Base-by-base conservation (phyloP, 176 grass and related monocot species). In the Carex parvula region DNA sequence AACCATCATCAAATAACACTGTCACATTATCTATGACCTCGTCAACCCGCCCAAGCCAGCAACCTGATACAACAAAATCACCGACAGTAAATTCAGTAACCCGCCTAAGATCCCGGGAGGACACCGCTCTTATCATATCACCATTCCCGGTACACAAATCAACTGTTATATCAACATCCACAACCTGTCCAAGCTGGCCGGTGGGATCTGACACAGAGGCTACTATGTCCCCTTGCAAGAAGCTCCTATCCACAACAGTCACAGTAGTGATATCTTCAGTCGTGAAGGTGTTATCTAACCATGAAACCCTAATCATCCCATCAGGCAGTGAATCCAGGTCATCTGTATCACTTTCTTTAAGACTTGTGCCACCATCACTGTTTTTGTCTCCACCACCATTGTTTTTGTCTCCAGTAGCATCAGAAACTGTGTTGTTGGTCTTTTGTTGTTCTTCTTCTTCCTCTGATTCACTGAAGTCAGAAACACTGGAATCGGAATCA, bases 11-110 rank as follows among this genome's bases (percentile, higher is more conserved):
- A 89, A 99, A 99, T 44, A 93, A 46, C 55, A 99, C 93, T 24
- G 89, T 99, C 64, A 99, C 88, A 85, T 95, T 99, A 85, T 99
- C 93, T 26, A 99, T 84, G 44, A 95, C 91, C 75, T 95, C 93
- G 26, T 99, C 96, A 39, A 95, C 89, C 79, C 91, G 89, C 70
- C 96, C 96, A 83, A 99, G 87, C 96, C 96, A 99, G 80, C 81
- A 84, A 42, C 89, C 91, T 17, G 83, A 86, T 48, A 99, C 84
- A 15, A 99, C 96, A 90, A 90, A 95, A 90, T 99, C 96, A 79
- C 91, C 93, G 3, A 92, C 89, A 68, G 90, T 89, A 41, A 99
- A 95, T 85, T 93, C 89, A 20, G 91, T 99, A 73, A 99, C 87
- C 17, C 91, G 86, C 84, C 70, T 90, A 35, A 99, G 90, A 79